Conservation (phyloP, 129 eudicot species). For the Pulicaria dysenterica region DNA sequence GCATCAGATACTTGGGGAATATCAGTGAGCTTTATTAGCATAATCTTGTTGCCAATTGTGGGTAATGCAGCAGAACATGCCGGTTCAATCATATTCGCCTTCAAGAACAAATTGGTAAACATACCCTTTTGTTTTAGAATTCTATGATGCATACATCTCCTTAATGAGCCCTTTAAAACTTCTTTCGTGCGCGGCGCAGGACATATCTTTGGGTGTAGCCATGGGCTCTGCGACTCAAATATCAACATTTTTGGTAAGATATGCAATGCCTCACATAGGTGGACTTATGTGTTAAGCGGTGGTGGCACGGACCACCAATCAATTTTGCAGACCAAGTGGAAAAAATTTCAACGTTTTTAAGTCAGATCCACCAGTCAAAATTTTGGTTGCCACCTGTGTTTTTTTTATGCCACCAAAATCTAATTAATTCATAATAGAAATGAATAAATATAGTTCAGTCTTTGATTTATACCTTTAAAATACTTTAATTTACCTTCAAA, state of each 20-base stretch:
- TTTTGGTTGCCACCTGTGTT: too few relatives aligned
- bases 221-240: constrained; percentile 74
- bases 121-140: not conserved
- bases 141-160: not conserved
- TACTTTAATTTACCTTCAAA: too few relatives aligned
- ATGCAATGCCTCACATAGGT: too few relatives aligned
- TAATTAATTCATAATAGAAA: too few relatives aligned
- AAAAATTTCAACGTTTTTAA: too few relatives aligned
- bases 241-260: constrained; percentile 62
- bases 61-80: constrained; percentile 98
- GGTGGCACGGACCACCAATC: too few relatives aligned
- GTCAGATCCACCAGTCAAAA: too few relatives aligned
- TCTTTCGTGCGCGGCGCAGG: constrained; percentile 32
- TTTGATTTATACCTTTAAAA: too few relatives aligned
- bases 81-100: constrained; percentile 78
- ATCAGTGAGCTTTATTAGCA: constrained; percentile 72
- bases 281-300: too few relatives aligned
- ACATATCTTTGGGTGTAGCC: constrained; percentile 64
- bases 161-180: not conserved
- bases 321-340: too few relatives aligned
- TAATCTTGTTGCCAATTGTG: constrained; percentile 76
- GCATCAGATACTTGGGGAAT: constrained; percentile 86
- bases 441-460: too few relatives aligned
- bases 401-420: too few relatives aligned
- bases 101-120: constrained; percentile 77